Evolutionary conservation across 2,329 filamentous ascomycete genomes (phyloP).

Genomic region (Botrytis paeoniae): DNA sequence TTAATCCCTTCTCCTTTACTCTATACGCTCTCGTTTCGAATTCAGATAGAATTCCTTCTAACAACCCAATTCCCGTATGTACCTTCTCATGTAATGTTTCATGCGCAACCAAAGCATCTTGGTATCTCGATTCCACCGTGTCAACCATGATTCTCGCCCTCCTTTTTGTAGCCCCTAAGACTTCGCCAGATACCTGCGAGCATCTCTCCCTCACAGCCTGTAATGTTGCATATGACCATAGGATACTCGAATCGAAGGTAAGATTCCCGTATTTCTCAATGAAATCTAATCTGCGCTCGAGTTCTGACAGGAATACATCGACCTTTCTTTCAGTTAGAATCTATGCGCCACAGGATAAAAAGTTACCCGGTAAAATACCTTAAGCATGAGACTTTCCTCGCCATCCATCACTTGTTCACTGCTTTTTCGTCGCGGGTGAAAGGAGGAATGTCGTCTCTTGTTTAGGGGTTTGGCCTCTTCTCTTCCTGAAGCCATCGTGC

Average conservation of each 20-base stretch:
- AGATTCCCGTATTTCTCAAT: conserved; percentile 85
- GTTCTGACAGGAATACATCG: conserved; percentile 77
- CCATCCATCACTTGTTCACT: conserved; percentile 60
- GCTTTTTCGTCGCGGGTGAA: conserved; percentile 52
- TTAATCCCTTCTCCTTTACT: conserved; percentile 72
- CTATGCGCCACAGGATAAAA: not conserved
- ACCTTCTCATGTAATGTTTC: conserved; percentile 92
- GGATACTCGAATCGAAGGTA: conserved; percentile 78
- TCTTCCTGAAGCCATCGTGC: conserved; percentile 27
- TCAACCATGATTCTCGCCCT: conserved; percentile 88
- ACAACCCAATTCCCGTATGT: conserved; percentile 77
- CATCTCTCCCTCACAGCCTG: conserved; percentile 85
- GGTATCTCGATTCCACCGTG: conserved; percentile 82
- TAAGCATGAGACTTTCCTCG: conserved; percentile 59
- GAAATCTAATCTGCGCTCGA: conserved; percentile 82
- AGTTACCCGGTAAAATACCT: conserved; percentile 40
- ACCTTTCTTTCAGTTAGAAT: conserved; percentile 47
- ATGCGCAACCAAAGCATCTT: conserved; percentile 78
- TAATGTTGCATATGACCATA: conserved; percentile 79
- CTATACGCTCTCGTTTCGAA: conserved; percentile 81
- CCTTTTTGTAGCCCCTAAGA: conserved; percentile 81
- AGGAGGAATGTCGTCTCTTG: conserved; percentile 53
- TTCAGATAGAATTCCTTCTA: conserved; percentile 81
- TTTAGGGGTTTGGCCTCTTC: conserved; percentile 29
- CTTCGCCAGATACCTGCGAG: conserved; percentile 83